These are phyloP conservation scores for Chenopodium formosanum DNA, from an alignment of 148 eudicot genomes.

Conservation along the genomic window DNA sequence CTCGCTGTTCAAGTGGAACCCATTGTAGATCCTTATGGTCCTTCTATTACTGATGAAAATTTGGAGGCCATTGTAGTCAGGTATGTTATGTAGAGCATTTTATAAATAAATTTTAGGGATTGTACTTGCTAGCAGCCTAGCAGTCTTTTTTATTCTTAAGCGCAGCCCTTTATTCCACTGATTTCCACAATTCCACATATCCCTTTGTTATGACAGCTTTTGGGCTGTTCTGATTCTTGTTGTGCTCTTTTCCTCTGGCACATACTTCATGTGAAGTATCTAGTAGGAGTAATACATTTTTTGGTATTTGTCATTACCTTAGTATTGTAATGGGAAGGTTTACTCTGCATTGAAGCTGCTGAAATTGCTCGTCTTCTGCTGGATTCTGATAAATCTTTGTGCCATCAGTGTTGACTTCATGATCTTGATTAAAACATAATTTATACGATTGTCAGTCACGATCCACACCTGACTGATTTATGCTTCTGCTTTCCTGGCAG, in stretches of 20 bases:
- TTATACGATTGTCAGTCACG: neutral
- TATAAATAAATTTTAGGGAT: neutral
- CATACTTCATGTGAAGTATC: no score
- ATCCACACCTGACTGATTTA: neutral
- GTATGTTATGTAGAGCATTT: conserved; percentile 33
- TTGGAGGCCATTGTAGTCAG: conserved; percentile 96
- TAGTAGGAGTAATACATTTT: no score
- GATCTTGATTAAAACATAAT: neutral
- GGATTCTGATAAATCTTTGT: neutral
- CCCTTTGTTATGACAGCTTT: neutral
- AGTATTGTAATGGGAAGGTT: no score
- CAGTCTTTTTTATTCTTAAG: no score
- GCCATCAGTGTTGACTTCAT: neutral
- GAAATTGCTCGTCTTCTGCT: neutral
- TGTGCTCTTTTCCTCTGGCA: no score
- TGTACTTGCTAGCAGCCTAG: neutral
- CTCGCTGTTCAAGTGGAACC: conserved; percentile 74
- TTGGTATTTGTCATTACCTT: no score
- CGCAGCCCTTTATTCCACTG: no score
- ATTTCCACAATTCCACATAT: neutral
- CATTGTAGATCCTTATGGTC: conserved; percentile 84
- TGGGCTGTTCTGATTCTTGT: neutral
- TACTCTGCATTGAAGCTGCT: neutral
- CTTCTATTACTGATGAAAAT: conserved; percentile 73
- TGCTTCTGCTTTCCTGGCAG: conserved; percentile 37